Conservation (phyloP, 306 rosid species). For the Lathyrus aphaca region DNA sequence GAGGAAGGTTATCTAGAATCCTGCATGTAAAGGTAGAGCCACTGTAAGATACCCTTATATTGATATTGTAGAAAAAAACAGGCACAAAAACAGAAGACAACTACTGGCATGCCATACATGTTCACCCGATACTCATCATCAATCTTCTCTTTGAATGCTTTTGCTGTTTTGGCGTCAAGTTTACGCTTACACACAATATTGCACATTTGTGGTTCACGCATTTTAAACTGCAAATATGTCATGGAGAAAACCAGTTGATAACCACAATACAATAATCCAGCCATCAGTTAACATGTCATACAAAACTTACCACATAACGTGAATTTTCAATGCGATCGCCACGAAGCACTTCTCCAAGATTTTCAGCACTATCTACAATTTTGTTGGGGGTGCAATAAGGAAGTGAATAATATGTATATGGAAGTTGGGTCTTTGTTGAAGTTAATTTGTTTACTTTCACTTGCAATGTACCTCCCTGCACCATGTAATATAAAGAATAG, state of each 20-base stretch:
- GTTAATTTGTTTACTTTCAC: conserved; percentile 96
- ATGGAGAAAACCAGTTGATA: conserved; percentile 34
- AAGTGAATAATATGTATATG: conserved; percentile 87
- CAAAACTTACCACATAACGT: conserved; percentile 68
- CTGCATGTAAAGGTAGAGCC: conserved; percentile 45
- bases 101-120: conserved; percentile 61
- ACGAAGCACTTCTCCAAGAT: conserved; percentile 98
- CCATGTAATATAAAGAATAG: conserved; percentile 30
- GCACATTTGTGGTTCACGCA: conserved; percentile 96
- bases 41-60: conserved; percentile 19
- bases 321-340: conserved; percentile 99
- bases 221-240: conserved; percentile 72
- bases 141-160: conserved; percentile 88
- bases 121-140: conserved; percentile 95
- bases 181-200: conserved; percentile 55
- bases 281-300: conserved; percentile 3
- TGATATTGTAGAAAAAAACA: neutral
- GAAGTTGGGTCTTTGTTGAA: conserved; percentile 94
- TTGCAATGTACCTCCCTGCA: conserved; percentile 86
- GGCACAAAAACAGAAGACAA: neutral
- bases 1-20: conserved; percentile 96
- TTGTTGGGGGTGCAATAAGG: conserved; percentile 66
- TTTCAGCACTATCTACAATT: conserved; percentile 89
- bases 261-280: conserved; percentile 21
- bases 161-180: conserved; percentile 79